phyloP scores from a whole-genome alignment of 1,284 basidiomycete genomes.

The Vanrija humicola region DNA sequence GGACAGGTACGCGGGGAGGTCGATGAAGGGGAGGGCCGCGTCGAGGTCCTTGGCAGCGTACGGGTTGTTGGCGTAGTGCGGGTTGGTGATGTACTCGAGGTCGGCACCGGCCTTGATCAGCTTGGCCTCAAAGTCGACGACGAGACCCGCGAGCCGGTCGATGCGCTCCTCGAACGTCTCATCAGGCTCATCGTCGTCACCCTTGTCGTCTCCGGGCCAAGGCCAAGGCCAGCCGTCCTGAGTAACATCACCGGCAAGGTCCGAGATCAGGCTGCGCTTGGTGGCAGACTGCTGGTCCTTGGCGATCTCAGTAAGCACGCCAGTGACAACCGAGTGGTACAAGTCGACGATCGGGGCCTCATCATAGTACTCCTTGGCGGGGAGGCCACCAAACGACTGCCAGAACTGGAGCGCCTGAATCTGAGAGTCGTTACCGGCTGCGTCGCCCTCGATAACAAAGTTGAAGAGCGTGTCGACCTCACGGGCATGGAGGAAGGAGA shows the following conservation, averaged over 20 bases:
- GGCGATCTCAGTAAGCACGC: constrained; percentile 62
- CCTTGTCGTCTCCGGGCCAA: constrained; percentile 55
- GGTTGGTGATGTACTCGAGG: constrained; percentile 63
- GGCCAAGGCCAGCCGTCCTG: constrained; percentile 70
- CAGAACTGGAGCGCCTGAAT: constrained; percentile 79
- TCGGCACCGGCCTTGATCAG: constrained; percentile 80
- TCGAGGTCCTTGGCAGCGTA: constrained; percentile 65
- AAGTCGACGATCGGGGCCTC: constrained; percentile 67
- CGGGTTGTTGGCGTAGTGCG: constrained; percentile 86
- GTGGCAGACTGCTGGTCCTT: not conserved
- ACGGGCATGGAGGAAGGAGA: constrained; percentile 81
- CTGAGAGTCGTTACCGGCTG: constrained; percentile 84
- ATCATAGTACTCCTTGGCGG: constrained; percentile 91
- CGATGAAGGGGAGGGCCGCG: constrained; percentile 68
- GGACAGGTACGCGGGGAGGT: constrained; percentile 79
- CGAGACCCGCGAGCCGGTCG: constrained; percentile 63
- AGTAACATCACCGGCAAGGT: constrained; percentile 14
- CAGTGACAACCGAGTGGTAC: constrained; percentile 68
- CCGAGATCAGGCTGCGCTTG: constrained; percentile 3
- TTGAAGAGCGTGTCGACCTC: constrained; percentile 76
- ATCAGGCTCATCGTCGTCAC: constrained; percentile 31
- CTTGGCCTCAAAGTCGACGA: constrained; percentile 74
- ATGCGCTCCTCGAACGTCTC: constrained; percentile 50
- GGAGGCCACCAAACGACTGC: constrained; percentile 79
- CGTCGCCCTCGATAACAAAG: constrained; percentile 73